A percentile compares a stretch with the other conserved stretches of the same genome.
phyloP scores from a whole-genome alignment of 768 basidiomycete species.

The Hypholoma sublateritium region DNA sequence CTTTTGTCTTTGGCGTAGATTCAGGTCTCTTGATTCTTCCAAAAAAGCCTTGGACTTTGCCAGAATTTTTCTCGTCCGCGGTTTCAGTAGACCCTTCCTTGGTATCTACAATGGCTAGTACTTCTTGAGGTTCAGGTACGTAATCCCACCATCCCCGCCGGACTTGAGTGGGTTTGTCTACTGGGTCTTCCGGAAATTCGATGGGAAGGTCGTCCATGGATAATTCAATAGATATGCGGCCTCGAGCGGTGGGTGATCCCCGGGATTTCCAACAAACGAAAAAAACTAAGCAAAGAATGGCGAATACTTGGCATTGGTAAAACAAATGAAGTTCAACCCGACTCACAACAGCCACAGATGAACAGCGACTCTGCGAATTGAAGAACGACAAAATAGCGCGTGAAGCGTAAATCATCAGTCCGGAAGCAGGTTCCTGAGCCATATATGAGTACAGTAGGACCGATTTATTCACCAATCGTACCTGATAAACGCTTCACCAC shows the following conservation, averaged over 20 bases:
- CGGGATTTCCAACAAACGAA: constrained; percentile 57
- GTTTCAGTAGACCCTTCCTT: not conserved
- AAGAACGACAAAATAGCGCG: constrained; percentile 43
- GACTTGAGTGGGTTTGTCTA: constrained; percentile 20
- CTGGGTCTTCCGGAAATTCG: constrained; percentile 25
- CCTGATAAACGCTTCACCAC: constrained; percentile 50
- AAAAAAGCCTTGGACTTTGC: constrained; percentile 4
- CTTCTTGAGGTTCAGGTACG: constrained; percentile 30
- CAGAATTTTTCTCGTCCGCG: not conserved
- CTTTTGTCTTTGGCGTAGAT: not conserved
- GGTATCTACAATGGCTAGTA: not conserved
- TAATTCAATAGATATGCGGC: constrained; percentile 53
- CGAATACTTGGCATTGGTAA: not conserved
- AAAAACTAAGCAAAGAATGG: constrained; percentile 35
- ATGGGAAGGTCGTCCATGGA: constrained; percentile 41
- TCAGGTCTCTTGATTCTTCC: not conserved
- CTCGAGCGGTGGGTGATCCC: constrained; percentile 47
- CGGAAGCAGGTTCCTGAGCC: constrained; percentile 49
- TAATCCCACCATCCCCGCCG: constrained; percentile 59
- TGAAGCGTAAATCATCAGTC: constrained; percentile 32
- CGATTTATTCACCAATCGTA: constrained; percentile 15
- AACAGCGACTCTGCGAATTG: constrained; percentile 57
- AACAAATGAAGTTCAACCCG: not conserved
- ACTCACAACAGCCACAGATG: constrained; percentile 60
- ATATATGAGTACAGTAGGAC: not conserved